Conservation (phyloP, 192 early-diverging fungal species). For the Podila epigama region DNA sequence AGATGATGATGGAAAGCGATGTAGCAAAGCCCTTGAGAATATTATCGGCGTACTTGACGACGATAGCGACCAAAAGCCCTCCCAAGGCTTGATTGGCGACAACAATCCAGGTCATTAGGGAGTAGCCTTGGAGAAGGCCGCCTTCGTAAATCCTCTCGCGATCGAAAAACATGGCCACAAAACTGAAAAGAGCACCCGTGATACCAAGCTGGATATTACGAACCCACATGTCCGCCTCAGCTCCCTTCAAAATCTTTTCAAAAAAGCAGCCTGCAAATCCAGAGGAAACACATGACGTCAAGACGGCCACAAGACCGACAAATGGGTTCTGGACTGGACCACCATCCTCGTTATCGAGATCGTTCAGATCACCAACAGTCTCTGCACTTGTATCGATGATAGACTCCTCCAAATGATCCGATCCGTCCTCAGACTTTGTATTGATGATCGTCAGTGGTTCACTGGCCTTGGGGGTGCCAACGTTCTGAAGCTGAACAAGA, state of each 20-base stretch:
- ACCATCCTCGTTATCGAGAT: slow-evolving; percentile 12
- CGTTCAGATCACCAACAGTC: slow-evolving; percentile 4
- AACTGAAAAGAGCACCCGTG: slow-evolving; percentile 65
- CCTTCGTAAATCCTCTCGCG: slow-evolving; percentile 62
- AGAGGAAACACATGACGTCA: slow-evolving; percentile 79
- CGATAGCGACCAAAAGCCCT: slow-evolving; percentile 85
- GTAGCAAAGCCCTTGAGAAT: slow-evolving; percentile 96
- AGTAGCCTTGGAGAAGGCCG: slow-evolving; percentile 85
- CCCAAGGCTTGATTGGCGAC: slow-evolving; percentile 84
- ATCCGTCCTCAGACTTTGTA: slow-evolving; percentile 6
- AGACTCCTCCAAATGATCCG: slow-evolving; percentile 21
- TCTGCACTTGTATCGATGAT: slow-evolving; percentile 21
- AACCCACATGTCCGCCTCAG: slow-evolving; percentile 80
- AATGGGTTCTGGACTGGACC: slow-evolving; percentile 57
- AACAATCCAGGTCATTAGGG: slow-evolving; percentile 74
- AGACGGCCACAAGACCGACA: slow-evolving; percentile 75
- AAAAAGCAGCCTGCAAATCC: slow-evolving; percentile 91
- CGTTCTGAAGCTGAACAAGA: slow-evolving; percentile 76
- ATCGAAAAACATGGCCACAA: slow-evolving; percentile 76
- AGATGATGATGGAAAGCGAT: slow-evolving; percentile 87
- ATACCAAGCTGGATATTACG: slow-evolving; percentile 81
- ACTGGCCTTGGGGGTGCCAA: slow-evolving; percentile 12
- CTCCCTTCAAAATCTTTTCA: slow-evolving; percentile 87
- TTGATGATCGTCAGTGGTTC: slow-evolving; percentile 17
- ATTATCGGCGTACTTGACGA: slow-evolving; percentile 94